Conservation (phyloP, 164 flowering plant genomes). For the Aristolochia contorta region DNA sequence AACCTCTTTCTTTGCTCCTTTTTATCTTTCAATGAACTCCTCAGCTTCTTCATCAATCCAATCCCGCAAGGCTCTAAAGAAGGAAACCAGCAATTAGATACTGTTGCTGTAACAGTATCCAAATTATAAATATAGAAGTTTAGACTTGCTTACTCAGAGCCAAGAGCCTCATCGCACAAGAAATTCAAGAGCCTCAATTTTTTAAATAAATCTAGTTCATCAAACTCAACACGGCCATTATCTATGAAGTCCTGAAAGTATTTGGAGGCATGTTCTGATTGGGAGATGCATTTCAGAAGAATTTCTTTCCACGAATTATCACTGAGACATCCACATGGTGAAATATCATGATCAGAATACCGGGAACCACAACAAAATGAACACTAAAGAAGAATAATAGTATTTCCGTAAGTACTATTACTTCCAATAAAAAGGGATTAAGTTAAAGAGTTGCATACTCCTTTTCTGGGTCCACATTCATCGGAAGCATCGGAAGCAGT, state of each 20-base stretch:
- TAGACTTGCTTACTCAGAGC: conserved; percentile 47
- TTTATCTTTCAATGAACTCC: conserved; percentile 29
- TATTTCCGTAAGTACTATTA: too few relatives aligned
- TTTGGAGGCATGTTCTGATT: conserved; percentile 26
- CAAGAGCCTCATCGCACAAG: too few relatives aligned
- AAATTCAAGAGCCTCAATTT: too few relatives aligned
- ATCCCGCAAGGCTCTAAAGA: conserved; percentile 43
- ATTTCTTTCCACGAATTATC: conserved; percentile 50
- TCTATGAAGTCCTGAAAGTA: conserved; percentile 27
- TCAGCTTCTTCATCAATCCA: conserved; percentile 58
- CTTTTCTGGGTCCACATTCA: conserved; percentile 45
- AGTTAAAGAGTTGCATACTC: conserved; percentile 25
- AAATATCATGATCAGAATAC: conserved; percentile 4
- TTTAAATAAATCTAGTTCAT: conserved; percentile 36
- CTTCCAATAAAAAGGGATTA: too few relatives aligned
- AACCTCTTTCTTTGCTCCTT: conserved; percentile 47
- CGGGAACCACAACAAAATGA: too few relatives aligned
- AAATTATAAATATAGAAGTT: neutral
- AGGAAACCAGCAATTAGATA: neutral
- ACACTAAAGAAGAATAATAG: too few relatives aligned
- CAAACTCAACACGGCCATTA: conserved; percentile 34
- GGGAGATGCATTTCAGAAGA: conserved; percentile 38
- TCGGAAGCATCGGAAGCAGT: too few relatives aligned
- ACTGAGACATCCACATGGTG: conserved; percentile 20
- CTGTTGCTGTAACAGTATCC: too few relatives aligned